Evolutionary conservation across 1,284 basidiomycete genomes (phyloP), one percentile per base, ranked within the genome.

Genomic region (Ganoderma resinaceum): DNA sequence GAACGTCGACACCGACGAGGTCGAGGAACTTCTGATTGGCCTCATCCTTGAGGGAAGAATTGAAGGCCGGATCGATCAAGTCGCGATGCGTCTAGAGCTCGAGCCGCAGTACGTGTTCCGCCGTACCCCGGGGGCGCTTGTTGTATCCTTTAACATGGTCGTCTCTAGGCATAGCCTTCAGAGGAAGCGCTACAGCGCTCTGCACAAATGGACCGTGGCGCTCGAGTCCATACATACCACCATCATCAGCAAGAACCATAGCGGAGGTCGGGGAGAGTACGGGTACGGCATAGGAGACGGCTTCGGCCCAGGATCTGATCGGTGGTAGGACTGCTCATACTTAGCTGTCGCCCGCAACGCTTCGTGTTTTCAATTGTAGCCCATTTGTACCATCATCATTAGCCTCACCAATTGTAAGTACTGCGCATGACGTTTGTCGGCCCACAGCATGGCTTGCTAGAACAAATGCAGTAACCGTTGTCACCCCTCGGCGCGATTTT

Each of bases 21-120:
- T 98, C 3, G 97, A 99, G 77, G 95, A 95, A 66, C 88, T 99
- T 37, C 88, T 99, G 42, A 93, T 99, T 69, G 92, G 94, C 46
- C 87, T 99, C 23, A 99, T 99, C 67, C 82, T 99, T 37, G 97
- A 99, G 80, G 95, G 94, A 31, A 97, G 95, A 78, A 95, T 99
- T 42, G 91, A 96, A 73, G 98, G 97, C 20, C 89, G 92, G 74
- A 98, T 99, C 76, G 97, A 99, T 79, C 96, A 99, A 81, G 95
- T 98, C 42, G 90, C 93, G 26, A 96, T 96, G 84, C 87, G 94
- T 64, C 86, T 99, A 18, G 95, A 99, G 76, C 85, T 99, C 31
- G 95, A 98, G 76, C 85, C 90, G 77, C 91, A 95, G 94, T 96
- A 76, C 72, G 93, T 84, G 37, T 60, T 62, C 62, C 8, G 7